Percentiles rank a stretch among this genome's conserved stretches.
These are phyloP conservation scores for Leccinum fallax DNA, from an alignment of 1,284 basidiomycete species.

Conservation along the genomic window DNA sequence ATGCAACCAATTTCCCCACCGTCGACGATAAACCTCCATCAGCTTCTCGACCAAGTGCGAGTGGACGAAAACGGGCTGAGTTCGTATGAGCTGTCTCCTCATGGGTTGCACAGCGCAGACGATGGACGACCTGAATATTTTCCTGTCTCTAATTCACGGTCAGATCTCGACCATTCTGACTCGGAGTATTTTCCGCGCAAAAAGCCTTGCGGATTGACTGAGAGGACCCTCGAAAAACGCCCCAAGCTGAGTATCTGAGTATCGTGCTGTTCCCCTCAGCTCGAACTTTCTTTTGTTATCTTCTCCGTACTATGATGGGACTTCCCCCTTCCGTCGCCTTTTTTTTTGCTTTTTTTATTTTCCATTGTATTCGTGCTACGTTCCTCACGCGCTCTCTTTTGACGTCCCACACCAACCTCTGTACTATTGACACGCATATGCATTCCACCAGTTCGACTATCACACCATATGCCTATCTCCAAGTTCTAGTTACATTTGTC, in stretches of 20 bases:
- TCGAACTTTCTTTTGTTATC: conserved; percentile 1
- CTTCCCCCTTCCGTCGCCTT: not conserved
- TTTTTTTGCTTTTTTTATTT: not conserved
- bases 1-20: conserved; percentile 39
- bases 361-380: conserved; percentile 7
- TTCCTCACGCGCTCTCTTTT: conserved; percentile 18
- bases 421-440: conserved; percentile 28
- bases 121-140: conserved; percentile 39
- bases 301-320: not conserved
- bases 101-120: conserved; percentile 24
- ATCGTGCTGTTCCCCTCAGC: conserved; percentile 2
- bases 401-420: conserved; percentile 23
- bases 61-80: conserved; percentile 28
- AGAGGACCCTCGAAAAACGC: conserved; percentile 31
- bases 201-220: conserved; percentile 23
- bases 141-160: conserved; percentile 46
- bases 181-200: conserved; percentile 29
- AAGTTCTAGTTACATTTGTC: conserved; percentile 21
- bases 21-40: conserved; percentile 33
- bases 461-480: conserved; percentile 26
- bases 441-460: conserved; percentile 23
- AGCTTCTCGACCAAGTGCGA: conserved; percentile 30
- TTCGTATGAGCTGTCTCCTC: conserved; percentile 32
- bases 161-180: conserved; percentile 37
- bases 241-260: conserved; percentile 33